Evolutionary conservation across 805 yeast genomes (phyloP).

Genomic region (Metschnikowia hibisci): DNA sequence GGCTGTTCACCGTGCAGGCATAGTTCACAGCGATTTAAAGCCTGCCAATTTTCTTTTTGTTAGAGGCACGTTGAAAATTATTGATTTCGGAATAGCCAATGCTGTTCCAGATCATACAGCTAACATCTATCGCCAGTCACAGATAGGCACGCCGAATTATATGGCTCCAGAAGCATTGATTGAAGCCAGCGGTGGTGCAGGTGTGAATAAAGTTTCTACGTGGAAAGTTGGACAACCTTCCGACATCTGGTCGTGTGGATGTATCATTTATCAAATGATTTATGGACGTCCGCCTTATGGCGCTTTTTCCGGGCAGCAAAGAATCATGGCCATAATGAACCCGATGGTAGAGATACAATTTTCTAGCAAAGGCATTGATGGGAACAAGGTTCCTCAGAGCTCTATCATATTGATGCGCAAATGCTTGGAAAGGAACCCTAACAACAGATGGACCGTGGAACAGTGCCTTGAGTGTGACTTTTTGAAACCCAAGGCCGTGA

Average conservation of each 20-base stretch:
- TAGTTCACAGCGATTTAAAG: slow-evolving; percentile 78
- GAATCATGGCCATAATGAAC: slow-evolving; percentile 81
- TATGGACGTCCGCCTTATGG: slow-evolving; percentile 94
- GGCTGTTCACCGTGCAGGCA: slow-evolving; percentile 83
- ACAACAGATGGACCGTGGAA: slow-evolving; percentile 58
- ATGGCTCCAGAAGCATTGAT: slow-evolving; percentile 96
- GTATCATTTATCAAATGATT: slow-evolving; percentile 91
- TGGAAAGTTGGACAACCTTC: slow-evolving; percentile 92
- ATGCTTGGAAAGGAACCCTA: slow-evolving; percentile 71
- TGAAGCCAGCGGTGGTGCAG: slow-evolving; percentile 31
- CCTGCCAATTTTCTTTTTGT: slow-evolving; percentile 73
- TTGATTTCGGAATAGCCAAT: slow-evolving; percentile 95
- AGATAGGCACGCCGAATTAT: slow-evolving; percentile 92
- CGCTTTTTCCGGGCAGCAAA: slow-evolving; percentile 65
- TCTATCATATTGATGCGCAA: slow-evolving; percentile 67
- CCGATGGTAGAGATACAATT: slow-evolving; percentile 70
- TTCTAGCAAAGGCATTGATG: slow-evolving; percentile 60
- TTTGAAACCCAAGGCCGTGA: slow-evolving; percentile 69
- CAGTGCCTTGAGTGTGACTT: slow-evolving; percentile 62
- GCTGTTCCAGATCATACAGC: slow-evolving; percentile 90
- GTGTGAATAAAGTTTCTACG: slow-evolving; percentile 28
- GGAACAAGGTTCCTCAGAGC: slow-evolving; percentile 59
- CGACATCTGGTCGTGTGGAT: slow-evolving; percentile 97
- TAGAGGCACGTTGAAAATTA: slow-evolving; percentile 77
- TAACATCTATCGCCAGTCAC: slow-evolving; percentile 83